These are phyloP conservation scores for Fusarium austroafricanum DNA, from an alignment of 2,329 filamentous ascomycete species.

Conservation along the genomic window DNA sequence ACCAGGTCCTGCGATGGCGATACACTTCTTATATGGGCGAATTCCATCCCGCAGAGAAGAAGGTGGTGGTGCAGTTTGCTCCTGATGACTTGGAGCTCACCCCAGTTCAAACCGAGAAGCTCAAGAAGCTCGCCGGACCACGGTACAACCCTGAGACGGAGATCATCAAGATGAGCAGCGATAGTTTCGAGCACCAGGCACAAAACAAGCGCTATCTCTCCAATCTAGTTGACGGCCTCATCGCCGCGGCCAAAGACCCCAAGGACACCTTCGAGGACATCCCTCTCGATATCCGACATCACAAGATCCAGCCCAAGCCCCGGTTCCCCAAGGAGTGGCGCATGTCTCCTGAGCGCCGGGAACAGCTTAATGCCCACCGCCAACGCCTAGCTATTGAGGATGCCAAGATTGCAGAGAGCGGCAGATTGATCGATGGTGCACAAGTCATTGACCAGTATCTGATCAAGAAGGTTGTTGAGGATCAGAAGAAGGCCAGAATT, in stretches of 20 bases:
- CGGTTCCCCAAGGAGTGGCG: conserved; percentile 87
- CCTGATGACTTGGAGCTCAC: conserved; percentile 78
- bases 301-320: conserved; percentile 74
- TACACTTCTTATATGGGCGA: conserved; percentile 98
- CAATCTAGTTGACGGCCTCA: conserved; percentile 78
- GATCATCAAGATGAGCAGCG: conserved; percentile 88
- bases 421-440: conserved; percentile 69
- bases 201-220: conserved; percentile 97
- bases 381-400: conserved; percentile 65
- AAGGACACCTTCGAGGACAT: conserved; percentile 88
- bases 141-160: conserved; percentile 89
- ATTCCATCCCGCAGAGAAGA: conserved; percentile 87
- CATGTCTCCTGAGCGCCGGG: conserved; percentile 75
- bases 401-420: conserved; percentile 62
- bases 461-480: conserved; percentile 49
- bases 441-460: conserved; percentile 57
- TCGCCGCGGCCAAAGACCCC: conserved; percentile 80
- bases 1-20: conserved; percentile 87
- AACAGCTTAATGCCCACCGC: conserved; percentile 73
- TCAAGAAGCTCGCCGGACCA: conserved; percentile 86
- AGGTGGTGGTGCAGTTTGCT: conserved; percentile 93
- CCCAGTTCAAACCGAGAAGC: conserved; percentile 76
- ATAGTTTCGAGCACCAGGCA: conserved; percentile 86
- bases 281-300: conserved; percentile 88
- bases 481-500: conserved; percentile 50